Evolutionary conservation across 1,284 basidiomycete genomes (phyloP).

Genomic region (Cryptococcus sp.): DNA sequence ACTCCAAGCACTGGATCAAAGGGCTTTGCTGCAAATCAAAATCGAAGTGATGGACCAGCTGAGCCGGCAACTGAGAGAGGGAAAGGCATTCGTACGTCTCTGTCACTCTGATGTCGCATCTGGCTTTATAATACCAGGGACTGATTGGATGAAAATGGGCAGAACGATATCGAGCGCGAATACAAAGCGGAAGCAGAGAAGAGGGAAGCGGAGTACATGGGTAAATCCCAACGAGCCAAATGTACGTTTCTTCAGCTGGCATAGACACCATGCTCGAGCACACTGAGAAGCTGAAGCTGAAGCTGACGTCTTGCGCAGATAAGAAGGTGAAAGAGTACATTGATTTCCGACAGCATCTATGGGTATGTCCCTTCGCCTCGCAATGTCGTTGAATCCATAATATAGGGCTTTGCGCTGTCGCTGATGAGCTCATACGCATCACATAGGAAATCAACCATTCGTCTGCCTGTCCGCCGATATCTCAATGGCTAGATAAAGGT

Average conservation of each 20-base stretch:
- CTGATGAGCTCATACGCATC: background rate
- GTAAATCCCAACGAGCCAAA: conserved; percentile 27
- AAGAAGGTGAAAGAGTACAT: conserved; percentile 63
- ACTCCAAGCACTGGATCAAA: conserved; percentile 20
- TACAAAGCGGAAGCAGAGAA: conserved; percentile 18
- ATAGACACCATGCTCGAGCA: background rate
- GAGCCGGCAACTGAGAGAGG: conserved; percentile 60
- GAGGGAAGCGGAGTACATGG: conserved; percentile 24
- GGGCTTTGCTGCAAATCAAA: conserved; percentile 21
- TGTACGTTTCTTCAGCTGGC: conserved; percentile 20
- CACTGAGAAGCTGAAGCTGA: background rate
- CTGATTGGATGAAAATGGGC: background rate
- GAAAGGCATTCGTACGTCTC: conserved; percentile 63
- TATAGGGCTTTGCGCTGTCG: background rate
- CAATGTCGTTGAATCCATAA: background rate
- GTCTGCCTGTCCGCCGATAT: conserved; percentile 71
- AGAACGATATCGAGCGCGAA: conserved; percentile 21
- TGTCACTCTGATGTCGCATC: no score
- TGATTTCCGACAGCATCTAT: conserved; percentile 67
- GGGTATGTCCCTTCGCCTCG: conserved; percentile 58
- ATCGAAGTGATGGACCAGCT: conserved; percentile 60
- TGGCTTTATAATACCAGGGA: background rate
- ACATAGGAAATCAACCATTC: conserved; percentile 63
- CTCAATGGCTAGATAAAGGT: conserved; percentile 67
- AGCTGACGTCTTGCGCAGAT: conserved; percentile 26